Conservation (phyloP, 23 red algal species). For the Agarophyton chilense region DNA sequence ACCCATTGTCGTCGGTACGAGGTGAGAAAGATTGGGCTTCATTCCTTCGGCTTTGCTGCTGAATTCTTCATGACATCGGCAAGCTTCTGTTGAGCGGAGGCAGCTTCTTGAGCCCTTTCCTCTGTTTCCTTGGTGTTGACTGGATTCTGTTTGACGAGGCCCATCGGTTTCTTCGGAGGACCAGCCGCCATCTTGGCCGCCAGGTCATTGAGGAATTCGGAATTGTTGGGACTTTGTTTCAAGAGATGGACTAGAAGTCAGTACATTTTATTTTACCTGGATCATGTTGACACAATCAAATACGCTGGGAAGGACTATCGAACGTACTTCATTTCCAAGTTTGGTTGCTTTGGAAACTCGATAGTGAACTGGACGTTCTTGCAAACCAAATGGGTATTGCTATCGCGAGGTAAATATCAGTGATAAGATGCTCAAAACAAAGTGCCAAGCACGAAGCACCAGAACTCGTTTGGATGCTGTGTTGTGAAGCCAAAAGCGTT, state of each 20-base stretch:
- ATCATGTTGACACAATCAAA: not conserved
- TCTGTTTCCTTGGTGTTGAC: constrained; percentile 19
- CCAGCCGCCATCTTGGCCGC: constrained; percentile 72
- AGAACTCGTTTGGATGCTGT: too few species aligned
- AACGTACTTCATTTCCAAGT: not conserved
- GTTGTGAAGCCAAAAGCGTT: too few species aligned
- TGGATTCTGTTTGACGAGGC: constrained; percentile 59
- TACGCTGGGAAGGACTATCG: not conserved
- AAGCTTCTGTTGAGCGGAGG: constrained; percentile 43
- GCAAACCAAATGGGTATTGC: not conserved
- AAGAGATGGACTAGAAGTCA: not conserved
- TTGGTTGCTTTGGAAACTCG: not conserved
- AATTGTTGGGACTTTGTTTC: constrained; percentile 29
- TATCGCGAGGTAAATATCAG: not conserved
- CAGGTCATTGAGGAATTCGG: constrained; percentile 60
- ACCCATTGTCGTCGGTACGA: too few species aligned
- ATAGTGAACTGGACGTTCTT: not conserved
- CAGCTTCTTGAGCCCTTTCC: constrained; percentile 27
- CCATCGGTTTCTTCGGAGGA: constrained; percentile 75
- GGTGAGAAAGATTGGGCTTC: too few species aligned
- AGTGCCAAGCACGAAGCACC: too few species aligned
- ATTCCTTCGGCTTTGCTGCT: not conserved
- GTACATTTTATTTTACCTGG: not conserved
- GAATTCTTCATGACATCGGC: constrained; percentile 36
- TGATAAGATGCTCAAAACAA: too few species aligned